Conservation (phyloP, 2,329 filamentous ascomycete species). For the Amphichorda felina region DNA sequence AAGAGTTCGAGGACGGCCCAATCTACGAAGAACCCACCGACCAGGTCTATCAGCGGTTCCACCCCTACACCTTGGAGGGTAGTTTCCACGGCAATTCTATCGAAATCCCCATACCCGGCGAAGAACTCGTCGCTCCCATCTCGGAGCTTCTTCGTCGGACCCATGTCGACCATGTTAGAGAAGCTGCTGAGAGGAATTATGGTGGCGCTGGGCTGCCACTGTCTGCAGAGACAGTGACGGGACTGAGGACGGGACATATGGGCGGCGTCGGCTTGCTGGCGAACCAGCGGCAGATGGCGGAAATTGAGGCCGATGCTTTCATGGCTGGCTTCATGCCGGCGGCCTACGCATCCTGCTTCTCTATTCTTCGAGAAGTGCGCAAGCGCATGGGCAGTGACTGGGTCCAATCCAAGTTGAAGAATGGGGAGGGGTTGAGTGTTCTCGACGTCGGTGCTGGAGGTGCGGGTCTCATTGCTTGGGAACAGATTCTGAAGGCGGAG, state of each 20-base stretch:
- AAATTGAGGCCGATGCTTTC: constrained; percentile 66
- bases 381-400: constrained; percentile 61
- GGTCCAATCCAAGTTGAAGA: constrained; percentile 50
- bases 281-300: constrained; percentile 53
- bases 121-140: constrained; percentile 59
- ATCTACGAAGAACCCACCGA: constrained; percentile 17
- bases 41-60: constrained; percentile 39
- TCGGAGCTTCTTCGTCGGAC: constrained; percentile 53
- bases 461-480: constrained; percentile 62
- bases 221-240: constrained; percentile 45
- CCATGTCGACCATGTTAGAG: constrained; percentile 62
- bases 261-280: constrained; percentile 53
- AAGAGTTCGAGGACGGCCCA: constrained; percentile 9
- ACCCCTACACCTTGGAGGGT: constrained; percentile 64
- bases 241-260: constrained; percentile 47
- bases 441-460: constrained; percentile 67
- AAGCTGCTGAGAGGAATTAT: constrained; percentile 61
- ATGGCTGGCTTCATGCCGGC: constrained; percentile 58
- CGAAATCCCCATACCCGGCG: constrained; percentile 63
- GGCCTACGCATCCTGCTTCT: constrained; percentile 56
- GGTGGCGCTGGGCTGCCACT: constrained; percentile 62
- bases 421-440: constrained; percentile 47
- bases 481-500: constrained; percentile 68
- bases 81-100: constrained; percentile 61
- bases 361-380: constrained; percentile 60